Evolutionary conservation across 2,329 filamentous ascomycete species (phyloP), one percentile per base, ranked within the genome.

Genomic region (Aspergillus arachidicola): DNA sequence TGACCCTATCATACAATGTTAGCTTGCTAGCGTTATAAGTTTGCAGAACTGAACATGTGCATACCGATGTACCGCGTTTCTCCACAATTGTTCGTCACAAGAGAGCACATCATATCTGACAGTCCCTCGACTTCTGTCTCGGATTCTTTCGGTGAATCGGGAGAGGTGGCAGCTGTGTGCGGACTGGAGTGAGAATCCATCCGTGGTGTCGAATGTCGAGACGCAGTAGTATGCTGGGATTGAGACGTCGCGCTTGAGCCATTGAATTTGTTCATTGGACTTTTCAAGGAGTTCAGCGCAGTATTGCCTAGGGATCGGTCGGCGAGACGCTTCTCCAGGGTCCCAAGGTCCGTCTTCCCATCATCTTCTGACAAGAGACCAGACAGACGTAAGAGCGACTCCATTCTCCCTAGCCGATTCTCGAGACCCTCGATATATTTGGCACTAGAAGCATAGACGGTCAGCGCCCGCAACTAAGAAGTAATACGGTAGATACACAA

Each of bases 341-440:
- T 94, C 7, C 92, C 93, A 21, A 98, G 85, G 76, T 98, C 94
- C 36, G 91, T 96, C 72, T 89, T 90, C 64, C 91, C 88, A 71
- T 96, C 93, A 63, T 96, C 92, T 66, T 96, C 93, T 51, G 88
- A 90, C 12, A 98, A 84, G 6, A 98, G 83, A 26, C 94, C 94
- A 57, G 93, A 96, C 61, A 98, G 84, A 68, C 91, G 88, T 69
- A 98, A 80, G 62, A 99, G 81, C 66, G 92, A 94, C 81, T 99
- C 94, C 94, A 99, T 97, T 68, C 95, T 89, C n/a, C 90, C 92
- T 38, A 98, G 82, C 21, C 95, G 88, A 76, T 98, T 98, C 80
- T 99, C 94, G 55, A 99, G 85, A 14, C 94, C 94, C 78, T 98
- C 94, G 70, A 98, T 97, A 76, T 99, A 99, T 79, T 98, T 98